Conservation (phyloP, 2,329 filamentous ascomycete species). For the Stachybotrys elegans region DNA sequence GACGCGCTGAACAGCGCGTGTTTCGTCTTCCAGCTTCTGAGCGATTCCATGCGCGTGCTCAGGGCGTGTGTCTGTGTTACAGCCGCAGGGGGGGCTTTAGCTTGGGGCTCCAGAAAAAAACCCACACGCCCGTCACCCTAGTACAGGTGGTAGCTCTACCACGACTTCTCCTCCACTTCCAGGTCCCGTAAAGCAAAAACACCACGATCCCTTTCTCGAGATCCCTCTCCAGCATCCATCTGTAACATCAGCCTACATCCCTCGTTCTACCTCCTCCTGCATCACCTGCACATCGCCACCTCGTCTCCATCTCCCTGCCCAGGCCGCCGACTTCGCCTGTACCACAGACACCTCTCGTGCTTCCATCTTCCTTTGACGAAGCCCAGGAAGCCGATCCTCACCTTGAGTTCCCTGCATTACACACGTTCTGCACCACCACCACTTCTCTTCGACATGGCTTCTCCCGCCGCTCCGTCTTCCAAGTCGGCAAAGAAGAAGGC, state of each 20-base stretch:
- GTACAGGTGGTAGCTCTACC: too few relatives aligned
- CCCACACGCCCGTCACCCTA: conserved; percentile 4
- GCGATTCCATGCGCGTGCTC: background rate
- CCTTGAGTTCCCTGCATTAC: background rate
- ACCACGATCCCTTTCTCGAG: background rate
- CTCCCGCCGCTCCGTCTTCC: conserved; percentile 53
- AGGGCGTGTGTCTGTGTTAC: background rate
- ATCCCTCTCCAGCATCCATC: background rate
- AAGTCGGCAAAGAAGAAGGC: conserved; percentile 67
- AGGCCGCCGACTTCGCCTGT: background rate
- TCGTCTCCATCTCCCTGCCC: background rate
- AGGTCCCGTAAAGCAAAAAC: conserved; percentile 1
- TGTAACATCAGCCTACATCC: background rate
- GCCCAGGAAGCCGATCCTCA: background rate
- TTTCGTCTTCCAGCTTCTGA: conserved; percentile 1
- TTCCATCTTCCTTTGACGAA: background rate
- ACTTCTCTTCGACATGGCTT: conserved; percentile 45
- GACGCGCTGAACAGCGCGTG: background rate
- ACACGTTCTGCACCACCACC: background rate
- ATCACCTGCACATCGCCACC: background rate
- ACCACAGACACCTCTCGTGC: background rate
- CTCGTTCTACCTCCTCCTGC: background rate
- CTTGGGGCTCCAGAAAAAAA: conserved; percentile 9
- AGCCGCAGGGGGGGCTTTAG: conserved; percentile 1
- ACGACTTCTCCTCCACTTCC: background rate